phyloP scores from a whole-genome alignment of 148 eudicot species.

The Nepenthes mirabilis region DNA sequence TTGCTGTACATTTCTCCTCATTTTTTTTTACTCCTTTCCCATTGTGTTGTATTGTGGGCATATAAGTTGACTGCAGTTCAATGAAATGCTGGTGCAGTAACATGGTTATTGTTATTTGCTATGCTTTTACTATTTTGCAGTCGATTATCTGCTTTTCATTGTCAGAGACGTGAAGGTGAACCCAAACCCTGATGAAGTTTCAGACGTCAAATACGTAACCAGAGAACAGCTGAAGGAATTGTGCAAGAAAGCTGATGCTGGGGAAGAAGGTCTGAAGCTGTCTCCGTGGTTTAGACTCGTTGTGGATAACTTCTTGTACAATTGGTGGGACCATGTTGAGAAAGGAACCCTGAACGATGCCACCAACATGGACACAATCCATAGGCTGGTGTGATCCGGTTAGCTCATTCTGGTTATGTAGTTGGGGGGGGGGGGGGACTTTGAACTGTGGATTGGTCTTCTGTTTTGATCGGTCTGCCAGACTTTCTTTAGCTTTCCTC shows the following conservation, averaged over 20 bases:
- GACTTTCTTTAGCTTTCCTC: too few species aligned
- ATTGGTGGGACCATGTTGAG: slow-evolving; percentile 95
- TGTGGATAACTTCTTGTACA: slow-evolving; percentile 84
- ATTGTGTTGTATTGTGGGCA: too few species aligned
- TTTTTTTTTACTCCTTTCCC: too few species aligned
- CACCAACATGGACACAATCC: slow-evolving; percentile 76
- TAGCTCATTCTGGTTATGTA: too few species aligned
- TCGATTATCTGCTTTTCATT: slow-evolving; percentile 84
- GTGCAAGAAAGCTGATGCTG: slow-evolving; percentile 77
- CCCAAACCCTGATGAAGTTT: slow-evolving; percentile 92
- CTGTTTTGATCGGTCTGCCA: too few species aligned
- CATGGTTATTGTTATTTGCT: too few species aligned
- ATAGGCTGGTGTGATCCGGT: slow-evolving; percentile 32
- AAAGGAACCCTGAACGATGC: slow-evolving; percentile 56
- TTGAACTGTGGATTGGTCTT: too few species aligned
- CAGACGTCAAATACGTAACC: slow-evolving; percentile 62
- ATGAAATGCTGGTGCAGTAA: too few species aligned
- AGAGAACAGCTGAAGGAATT: slow-evolving; percentile 70
- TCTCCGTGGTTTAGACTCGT: slow-evolving; percentile 95
- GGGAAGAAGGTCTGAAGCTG: slow-evolving; percentile 76
- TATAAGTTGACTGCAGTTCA: too few species aligned
- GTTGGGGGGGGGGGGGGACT: too few species aligned
- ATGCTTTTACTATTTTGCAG: slow-evolving; percentile 20
- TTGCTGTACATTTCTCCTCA: too few species aligned
- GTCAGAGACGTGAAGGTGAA: slow-evolving; percentile 56